Evolutionary conservation across 345 rosid species (phyloP).

Genomic region (Linum trigynum): DNA sequence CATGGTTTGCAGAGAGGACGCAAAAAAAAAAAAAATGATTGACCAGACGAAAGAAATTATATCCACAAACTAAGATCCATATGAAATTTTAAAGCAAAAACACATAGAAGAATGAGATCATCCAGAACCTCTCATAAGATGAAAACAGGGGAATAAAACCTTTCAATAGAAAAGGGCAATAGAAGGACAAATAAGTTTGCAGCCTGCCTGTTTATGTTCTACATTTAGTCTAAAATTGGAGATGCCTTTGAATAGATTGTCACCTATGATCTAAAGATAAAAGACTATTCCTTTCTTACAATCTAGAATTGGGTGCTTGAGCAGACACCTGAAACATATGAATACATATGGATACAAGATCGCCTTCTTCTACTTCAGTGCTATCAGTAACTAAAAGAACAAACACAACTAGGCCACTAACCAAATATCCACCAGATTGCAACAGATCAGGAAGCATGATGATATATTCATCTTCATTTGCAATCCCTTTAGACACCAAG

Average conservation of each 20-base stretch:
- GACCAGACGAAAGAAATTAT: background rate
- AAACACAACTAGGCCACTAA: background rate
- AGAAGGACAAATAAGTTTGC: background rate
- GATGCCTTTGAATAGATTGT: background rate
- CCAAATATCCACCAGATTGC: background rate
- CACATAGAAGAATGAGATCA: background rate
- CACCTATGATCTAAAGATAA: background rate
- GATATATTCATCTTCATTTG: background rate
- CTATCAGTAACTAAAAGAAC: too few species aligned
- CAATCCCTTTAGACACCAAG: background rate
- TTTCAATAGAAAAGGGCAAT: background rate
- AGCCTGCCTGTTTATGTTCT: background rate
- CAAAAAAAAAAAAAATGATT: too few species aligned
- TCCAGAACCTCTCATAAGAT: background rate
- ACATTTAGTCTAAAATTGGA: background rate
- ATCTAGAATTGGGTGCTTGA: background rate
- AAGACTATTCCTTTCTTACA: background rate
- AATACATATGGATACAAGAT: background rate
- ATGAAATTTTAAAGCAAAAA: background rate
- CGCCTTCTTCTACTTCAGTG: background rate
- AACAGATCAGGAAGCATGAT: background rate
- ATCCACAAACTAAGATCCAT: background rate
- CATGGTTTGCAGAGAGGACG: conserved; percentile 1
- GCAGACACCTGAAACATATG: background rate
- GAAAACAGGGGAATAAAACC: background rate